Evolutionary conservation across 768 basidiomycete genomes (phyloP).

Genomic region (Mycena leptocephala): DNA sequence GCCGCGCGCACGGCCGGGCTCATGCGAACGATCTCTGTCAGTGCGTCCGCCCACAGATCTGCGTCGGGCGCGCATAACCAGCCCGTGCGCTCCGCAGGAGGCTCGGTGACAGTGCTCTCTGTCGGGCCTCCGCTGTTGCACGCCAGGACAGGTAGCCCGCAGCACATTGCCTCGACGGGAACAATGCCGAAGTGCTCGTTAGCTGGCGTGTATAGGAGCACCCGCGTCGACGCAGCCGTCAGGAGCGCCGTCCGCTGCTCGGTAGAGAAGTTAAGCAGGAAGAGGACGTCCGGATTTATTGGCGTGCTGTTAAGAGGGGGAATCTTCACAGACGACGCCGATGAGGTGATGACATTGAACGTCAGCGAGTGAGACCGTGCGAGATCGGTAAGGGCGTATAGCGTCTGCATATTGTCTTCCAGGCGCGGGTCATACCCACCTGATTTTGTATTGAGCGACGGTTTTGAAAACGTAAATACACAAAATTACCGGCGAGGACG

Average conservation of each 20-base stretch:
- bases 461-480: not conserved
- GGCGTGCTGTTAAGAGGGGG: conserved; percentile 60
- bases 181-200: conserved; percentile 99
- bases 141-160: conserved; percentile 91
- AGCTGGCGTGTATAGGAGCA: conserved; percentile 91
- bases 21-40: conserved; percentile 73
- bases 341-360: conserved; percentile 62
- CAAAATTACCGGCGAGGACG: conserved; percentile 74
- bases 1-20: conserved; percentile 56
- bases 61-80: conserved; percentile 80
- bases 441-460: conserved; percentile 43
- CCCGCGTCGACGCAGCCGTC: conserved; percentile 73
- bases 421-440: conserved; percentile 94
- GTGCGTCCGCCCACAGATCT: conserved; percentile 78
- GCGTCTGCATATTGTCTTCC: conserved; percentile 75
- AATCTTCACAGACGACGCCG: conserved; percentile 38
- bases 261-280: conserved; percentile 94
- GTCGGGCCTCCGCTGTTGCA: conserved; percentile 92
- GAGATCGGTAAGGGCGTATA: conserved; percentile 74
- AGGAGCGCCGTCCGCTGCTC: conserved; percentile 89
- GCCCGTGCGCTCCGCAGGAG: conserved; percentile 73
- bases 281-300: conserved; percentile 75
- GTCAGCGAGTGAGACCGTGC: conserved; percentile 70
- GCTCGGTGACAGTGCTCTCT: conserved; percentile 77
- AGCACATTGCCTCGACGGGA: conserved; percentile 95